phyloP scores from a whole-genome alignment of 352 stramenopile species.

The Pythium pyrilobum region DNA sequence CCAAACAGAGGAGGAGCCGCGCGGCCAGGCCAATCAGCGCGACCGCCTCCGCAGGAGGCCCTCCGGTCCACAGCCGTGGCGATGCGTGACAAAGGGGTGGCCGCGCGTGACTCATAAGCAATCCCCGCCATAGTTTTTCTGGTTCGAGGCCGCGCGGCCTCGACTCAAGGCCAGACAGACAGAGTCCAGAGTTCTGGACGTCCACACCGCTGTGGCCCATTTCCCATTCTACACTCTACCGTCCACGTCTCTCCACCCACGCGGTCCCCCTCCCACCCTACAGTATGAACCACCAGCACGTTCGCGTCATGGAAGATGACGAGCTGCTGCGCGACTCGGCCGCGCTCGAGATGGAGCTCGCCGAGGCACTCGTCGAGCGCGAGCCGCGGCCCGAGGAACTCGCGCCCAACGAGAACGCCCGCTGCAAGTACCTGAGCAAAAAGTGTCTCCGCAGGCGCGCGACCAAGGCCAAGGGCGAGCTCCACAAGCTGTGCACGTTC shows the following conservation, averaged over 20 bases:
- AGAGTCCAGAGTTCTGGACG: no score
- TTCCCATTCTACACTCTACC: background rate
- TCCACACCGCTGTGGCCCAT: slow-evolving; percentile 1
- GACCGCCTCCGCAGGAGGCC: no score
- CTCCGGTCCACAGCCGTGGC: no score
- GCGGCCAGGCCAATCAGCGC: no score
- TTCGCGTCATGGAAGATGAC: background rate
- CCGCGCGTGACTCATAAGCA: no score
- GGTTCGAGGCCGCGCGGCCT: no score
- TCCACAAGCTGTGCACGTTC: slow-evolving; percentile 31
- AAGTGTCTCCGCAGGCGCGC: slow-evolving; percentile 17
- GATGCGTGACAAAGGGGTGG: no score
- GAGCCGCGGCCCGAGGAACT: slow-evolving; percentile 18
- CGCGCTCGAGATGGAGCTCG: slow-evolving; percentile 11
- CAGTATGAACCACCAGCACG: slow-evolving; percentile 5
- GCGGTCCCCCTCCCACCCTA: no score
- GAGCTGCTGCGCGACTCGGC: slow-evolving; percentile 9
- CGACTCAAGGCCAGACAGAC: no score
- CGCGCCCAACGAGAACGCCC: slow-evolving; percentile 12
- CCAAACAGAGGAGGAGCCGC: no score
- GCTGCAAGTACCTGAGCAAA: slow-evolving; percentile 35
- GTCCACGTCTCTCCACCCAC: background rate
- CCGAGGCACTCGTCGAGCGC: slow-evolving; percentile 14
- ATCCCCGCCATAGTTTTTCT: no score
- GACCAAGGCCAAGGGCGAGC: slow-evolving; percentile 25